Conservation (phyloP, 2,329 filamentous ascomycete genomes). For the Aspergillus puulaauensis region DNA sequence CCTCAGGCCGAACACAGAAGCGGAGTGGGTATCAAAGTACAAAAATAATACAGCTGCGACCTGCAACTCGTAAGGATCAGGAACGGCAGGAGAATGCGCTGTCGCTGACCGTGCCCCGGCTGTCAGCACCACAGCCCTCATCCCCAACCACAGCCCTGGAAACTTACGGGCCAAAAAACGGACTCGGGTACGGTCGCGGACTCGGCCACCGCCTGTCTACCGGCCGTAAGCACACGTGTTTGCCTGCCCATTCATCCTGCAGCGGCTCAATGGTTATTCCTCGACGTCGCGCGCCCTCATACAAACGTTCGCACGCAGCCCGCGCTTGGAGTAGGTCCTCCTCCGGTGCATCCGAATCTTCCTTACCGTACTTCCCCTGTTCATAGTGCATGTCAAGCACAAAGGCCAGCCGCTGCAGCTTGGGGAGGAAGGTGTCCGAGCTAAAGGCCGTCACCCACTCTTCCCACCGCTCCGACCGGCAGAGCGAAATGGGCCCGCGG, state of each 20-base stretch:
- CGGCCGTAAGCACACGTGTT: constrained; percentile 4
- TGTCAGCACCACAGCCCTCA: no score
- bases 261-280: constrained; percentile 20
- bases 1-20: not conserved
- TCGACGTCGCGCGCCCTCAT: constrained; percentile 13
- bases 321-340: constrained; percentile 12
- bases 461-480: constrained; percentile 17
- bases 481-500: constrained; percentile 23
- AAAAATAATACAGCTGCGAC: not conserved
- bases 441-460: constrained; percentile 25
- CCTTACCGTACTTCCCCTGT: not conserved
- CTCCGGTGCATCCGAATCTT: not conserved
- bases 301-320: constrained; percentile 20
- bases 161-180: no score
- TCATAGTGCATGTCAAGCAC: constrained; percentile 21
- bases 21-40: not conserved
- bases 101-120: no score
- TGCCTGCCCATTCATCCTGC: constrained; percentile 12
- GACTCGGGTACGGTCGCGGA: not conserved
- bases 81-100: no score
- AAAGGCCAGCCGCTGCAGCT: constrained; percentile 22
- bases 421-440: constrained; percentile 18
- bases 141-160: no score
- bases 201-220: constrained; percentile 23
- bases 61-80: no score